Percentiles rank a stretch among this genome's conserved stretches.
phyloP scores from a whole-genome alignment of 768 basidiomycete genomes.

The Gloeopeniophorella convolvens region DNA sequence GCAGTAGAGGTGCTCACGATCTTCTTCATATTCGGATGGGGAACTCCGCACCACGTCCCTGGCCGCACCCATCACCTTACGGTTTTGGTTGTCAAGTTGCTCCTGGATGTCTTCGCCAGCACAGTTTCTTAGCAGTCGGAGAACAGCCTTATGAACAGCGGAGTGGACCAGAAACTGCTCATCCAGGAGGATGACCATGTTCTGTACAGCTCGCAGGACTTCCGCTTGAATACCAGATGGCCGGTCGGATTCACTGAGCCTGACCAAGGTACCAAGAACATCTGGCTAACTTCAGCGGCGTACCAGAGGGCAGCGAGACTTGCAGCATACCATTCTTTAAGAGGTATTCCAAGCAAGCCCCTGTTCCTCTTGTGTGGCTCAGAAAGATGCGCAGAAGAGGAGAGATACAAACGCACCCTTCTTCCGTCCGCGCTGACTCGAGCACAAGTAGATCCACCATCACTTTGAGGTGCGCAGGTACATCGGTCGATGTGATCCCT shows the following conservation, averaged over 20 bases:
- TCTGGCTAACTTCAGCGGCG: constrained; percentile 38
- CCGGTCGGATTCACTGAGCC: constrained; percentile 76
- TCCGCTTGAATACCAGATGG: constrained; percentile 90
- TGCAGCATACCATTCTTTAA: constrained; percentile 67
- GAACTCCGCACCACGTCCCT: constrained; percentile 56
- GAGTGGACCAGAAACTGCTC: constrained; percentile 92
- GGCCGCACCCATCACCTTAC: constrained; percentile 75
- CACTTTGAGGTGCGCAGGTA: constrained; percentile 65
- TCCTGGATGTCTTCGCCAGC: constrained; percentile 91
- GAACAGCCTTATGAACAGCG: constrained; percentile 81
- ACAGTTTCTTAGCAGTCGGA: constrained; percentile 78
- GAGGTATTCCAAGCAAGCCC: constrained; percentile 85
- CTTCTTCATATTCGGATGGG: constrained; percentile 87
- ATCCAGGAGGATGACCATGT: constrained; percentile 86
- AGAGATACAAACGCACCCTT: constrained; percentile 67
- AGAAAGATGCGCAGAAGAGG: not conserved
- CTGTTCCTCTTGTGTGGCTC: constrained; percentile 57
- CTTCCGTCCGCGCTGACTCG: constrained; percentile 80
- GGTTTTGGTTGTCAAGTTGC: constrained; percentile 68
- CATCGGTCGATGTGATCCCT: constrained; percentile 77
- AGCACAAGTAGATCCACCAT: constrained; percentile 84
- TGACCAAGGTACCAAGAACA: constrained; percentile 77
- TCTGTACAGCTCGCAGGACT: constrained; percentile 79
- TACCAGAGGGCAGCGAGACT: not conserved
- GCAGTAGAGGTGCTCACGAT: constrained; percentile 44